Evolutionary conservation across 108 stramenopile species (phyloP), one percentile per base, ranked within the genome.

Genomic region (Nannochloropsis oceanica): DNA sequence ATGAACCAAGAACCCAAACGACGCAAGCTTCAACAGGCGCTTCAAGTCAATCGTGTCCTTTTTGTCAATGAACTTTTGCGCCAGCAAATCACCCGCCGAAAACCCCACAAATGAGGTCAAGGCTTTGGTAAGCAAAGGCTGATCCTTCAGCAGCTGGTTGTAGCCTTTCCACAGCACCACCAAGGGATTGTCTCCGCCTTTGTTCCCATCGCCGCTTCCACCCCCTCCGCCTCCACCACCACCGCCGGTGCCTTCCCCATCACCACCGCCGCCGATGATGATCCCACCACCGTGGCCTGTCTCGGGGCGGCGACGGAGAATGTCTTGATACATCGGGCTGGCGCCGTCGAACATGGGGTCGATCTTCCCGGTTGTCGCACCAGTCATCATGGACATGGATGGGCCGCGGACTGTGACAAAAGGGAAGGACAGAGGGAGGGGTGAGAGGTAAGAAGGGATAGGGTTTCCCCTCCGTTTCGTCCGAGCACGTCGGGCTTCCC

Each of bases 1-100:
- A 85, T 97, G 97, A 20, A 97, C 79, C 79, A 97, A 85, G 89
- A 96, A 94, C 43, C 97, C 97, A 86, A 97, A 97, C 2, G 94
- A 95, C 84, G 96, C 95, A 81, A 96, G 86, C 82, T 94, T 93
- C 83, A 95, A 43, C 25, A 95, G 94, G 81, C 97, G 94, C 92
- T 94, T 93, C 43, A 93, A 44, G 92, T 97, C 96, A 86, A 96
- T 94, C 86, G 95, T 92, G 87, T 93, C 97, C 86, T 90, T 83
- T 44, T 93, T 91, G 82, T 96, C 94, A 43, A 97, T 88, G 85
- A 96, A 95, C 59, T 91, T 92, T 87, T 97, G 97, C 12, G 97
- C 97, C 80, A 97, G 92, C 80, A 96, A 89, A 87, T 97, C 97
- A 79, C 97, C 90, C 8, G 85, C 34, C 7, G 83, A 43, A 43